phyloP scores from a whole-genome alignment of 441 rosid genomes.

The Euphorbia schlechtendalii region DNA sequence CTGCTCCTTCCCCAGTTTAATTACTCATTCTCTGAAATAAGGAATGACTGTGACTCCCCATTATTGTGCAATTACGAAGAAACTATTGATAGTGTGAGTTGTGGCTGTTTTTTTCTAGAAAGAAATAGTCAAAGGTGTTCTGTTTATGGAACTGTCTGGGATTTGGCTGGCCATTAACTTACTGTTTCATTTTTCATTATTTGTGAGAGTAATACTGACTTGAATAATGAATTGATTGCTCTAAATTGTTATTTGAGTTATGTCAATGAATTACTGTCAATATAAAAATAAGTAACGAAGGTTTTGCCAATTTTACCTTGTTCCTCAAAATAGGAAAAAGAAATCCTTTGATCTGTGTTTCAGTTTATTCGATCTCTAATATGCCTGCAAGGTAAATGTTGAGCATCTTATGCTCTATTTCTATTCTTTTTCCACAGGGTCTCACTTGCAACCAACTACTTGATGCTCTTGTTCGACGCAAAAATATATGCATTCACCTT shows the following conservation, averaged over 20 bases:
- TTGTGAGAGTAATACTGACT: background rate
- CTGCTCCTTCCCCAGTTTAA: background rate
- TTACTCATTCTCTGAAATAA: background rate
- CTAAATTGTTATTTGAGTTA: background rate
- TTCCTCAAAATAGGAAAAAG: slow-evolving; percentile 1
- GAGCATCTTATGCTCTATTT: slow-evolving; percentile 10
- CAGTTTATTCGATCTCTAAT: slow-evolving; percentile 10
- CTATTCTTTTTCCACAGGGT: slow-evolving; percentile 33
- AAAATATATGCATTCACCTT: slow-evolving; percentile 71
- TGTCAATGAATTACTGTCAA: background rate
- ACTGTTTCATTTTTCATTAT: background rate
- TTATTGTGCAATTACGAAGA: background rate
- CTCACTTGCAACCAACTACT: slow-evolving; percentile 77
- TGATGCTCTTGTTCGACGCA: slow-evolving; percentile 74
- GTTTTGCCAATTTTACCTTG: background rate
- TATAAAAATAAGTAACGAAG: background rate
- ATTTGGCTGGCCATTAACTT: background rate
- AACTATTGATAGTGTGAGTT: background rate
- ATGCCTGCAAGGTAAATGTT: slow-evolving; percentile 7
- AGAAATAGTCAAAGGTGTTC: background rate
- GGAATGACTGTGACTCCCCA: background rate
- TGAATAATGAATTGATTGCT: background rate
- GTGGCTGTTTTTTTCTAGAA: slow-evolving; percentile 1
- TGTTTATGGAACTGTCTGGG: background rate
- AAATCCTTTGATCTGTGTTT: background rate